Base-by-base conservation (phyloP, 1,284 basidiomycete genomes). In the Malassezia caprae region DNA sequence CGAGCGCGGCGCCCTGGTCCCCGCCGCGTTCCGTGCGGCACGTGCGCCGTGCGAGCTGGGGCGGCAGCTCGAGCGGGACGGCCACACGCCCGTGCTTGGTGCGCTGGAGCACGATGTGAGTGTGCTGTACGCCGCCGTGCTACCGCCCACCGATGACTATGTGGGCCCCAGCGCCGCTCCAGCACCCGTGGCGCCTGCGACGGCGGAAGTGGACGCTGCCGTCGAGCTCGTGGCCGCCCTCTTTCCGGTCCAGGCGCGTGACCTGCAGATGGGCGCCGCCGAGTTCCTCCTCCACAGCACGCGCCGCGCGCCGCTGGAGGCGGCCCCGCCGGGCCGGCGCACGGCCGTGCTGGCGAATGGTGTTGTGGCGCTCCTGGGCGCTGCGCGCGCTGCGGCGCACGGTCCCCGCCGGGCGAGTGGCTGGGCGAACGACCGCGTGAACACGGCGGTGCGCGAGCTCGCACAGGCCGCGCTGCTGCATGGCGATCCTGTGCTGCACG, bases 101-200 rank as follows among this genome's bases (percentile, higher is more conserved):
- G 87, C 87, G 2, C 82, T 84, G 48, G 91, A 96, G 75, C 84
- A 94, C 67, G 90, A 96, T 64, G 82, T 86, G 2, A 79, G 91
- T 3, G 81, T 83, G 0, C 77, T 94, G 3, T 88, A 86, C 48
- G 21, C 46, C 11, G 17, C 39, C 0, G 48, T 48, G 13, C 51
- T 46, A 8, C 41, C 35, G 42, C 43, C 13, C n/a, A 35, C 11
- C 59, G 40, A 27, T 8, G 24, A 23, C 24, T 23, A 26, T 10
- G 10, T 49, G 65, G 50, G 26, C 61, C 21, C 55, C 58, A 30
- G 53, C 56, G 37, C 42, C 63, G 89, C 34, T 2, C 87, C 79
- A 84, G 6, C 80, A 2, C 82, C 86, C 13, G 82, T 87, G 2
- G 85, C 90, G 0, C 79, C 89, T 0, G 80, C 82, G 0, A 91